Evolutionary conservation across 495 filamentous ascomycete genomes (phyloP).

Genomic region (Trichoderma reesei): DNA sequence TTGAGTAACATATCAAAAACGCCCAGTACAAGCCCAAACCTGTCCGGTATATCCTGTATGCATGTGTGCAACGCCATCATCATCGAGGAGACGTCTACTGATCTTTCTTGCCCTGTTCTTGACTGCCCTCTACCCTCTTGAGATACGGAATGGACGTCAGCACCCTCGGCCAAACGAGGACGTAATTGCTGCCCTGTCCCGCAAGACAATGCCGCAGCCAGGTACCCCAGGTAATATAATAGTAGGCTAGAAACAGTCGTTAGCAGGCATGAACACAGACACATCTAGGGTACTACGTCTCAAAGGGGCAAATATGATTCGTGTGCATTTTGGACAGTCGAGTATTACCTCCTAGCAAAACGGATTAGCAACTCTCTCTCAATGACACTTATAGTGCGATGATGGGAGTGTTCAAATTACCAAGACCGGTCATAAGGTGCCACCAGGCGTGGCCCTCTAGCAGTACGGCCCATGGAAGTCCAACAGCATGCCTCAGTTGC

Average conservation of each 20-base stretch:
- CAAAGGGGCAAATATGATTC: not conserved
- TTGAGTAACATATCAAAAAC: no score
- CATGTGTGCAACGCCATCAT: no score
- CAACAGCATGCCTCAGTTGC: slow-evolving; percentile 58
- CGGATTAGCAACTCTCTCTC: slow-evolving; percentile 12
- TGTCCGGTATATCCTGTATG: no score
- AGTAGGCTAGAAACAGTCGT: slow-evolving; percentile 55
- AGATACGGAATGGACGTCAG: slow-evolving; percentile 48
- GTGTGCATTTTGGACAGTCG: not conserved
- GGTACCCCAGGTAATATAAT: slow-evolving; percentile 78
- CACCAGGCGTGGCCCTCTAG: slow-evolving; percentile 97
- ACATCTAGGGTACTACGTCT: not conserved
- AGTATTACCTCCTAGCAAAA: slow-evolving; percentile 29
- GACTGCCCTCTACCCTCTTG: not conserved
- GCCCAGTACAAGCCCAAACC: no score
- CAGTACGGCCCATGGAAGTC: slow-evolving; percentile 82
- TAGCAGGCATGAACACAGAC: not conserved
- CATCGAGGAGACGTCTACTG: not conserved
- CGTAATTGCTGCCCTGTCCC: slow-evolving; percentile 63
- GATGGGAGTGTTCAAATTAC: slow-evolving; percentile 13
- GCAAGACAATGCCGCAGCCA: slow-evolving; percentile 79
- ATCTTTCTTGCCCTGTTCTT: not conserved
- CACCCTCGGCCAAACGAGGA: slow-evolving; percentile 60
- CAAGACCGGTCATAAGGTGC: slow-evolving; percentile 48
- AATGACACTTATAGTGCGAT: slow-evolving; percentile 5